Base-by-base conservation (phyloP, 208 protist species). In the Trypanosomatidae sp. region DNA sequence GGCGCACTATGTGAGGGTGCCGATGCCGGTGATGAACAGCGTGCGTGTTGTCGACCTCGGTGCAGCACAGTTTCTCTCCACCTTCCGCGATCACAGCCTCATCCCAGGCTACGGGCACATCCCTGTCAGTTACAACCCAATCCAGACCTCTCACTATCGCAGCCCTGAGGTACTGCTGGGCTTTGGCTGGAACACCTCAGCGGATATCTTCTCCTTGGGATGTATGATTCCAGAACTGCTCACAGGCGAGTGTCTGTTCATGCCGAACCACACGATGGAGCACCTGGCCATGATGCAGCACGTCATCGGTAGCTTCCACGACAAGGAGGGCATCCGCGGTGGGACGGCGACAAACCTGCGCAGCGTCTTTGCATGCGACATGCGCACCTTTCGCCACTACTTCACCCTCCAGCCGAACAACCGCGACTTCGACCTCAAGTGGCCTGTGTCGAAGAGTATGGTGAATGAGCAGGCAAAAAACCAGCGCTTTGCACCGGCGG, bases 211-310 rank as follows among this genome's bases (percentile, higher is more conserved):
- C 73, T 94, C 89, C 4, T 73, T 96, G 30, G 91, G 91, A 28
- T 94, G 89, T 77, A 96, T 96, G 80, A 91, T 96, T 28, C 82
- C 83, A 0, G 89, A 96, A 66, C 77, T 96, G 36, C 69, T 93
- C 19, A 93, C 89, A 5, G 91, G 91, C 1, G 76, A 91, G 39
- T 91, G 83, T 65, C 68, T 94, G 8, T 96, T 92, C 73, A 92
- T 90, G 84, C 83, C 91, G 36, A 76, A 88, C 25, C 77, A 93
- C 79, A 86, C 82, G 50, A 66, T 91, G 64, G 89, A 96, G 80
- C 91, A 96, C 79, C 83, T 96, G 0, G 87, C 87, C 25, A 72
- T 96, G 55, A 87, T 96, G 69, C 74, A 93, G 74, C 82, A 91
- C 66, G 79, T 93, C 53, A 87, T 95, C 46, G 91, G 88, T 1